phyloP scores from a whole-genome alignment of 2,329 filamentous ascomycete genomes.

The Xenoacremonium recifei region DNA sequence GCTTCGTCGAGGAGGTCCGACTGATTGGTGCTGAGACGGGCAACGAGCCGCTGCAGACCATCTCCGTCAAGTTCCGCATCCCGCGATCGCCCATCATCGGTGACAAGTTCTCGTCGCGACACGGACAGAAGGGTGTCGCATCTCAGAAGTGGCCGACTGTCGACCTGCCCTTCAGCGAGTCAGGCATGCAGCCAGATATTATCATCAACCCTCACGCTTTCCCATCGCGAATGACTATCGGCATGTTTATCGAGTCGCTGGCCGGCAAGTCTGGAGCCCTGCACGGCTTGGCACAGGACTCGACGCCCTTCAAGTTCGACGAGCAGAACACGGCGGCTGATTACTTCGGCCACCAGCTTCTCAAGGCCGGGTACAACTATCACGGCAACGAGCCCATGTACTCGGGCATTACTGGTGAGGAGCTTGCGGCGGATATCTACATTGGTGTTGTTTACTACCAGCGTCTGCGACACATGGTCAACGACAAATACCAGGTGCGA shows the following conservation, averaged over 20 bases:
- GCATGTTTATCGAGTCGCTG: slow-evolving; percentile 97
- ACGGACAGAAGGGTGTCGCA: slow-evolving; percentile 96
- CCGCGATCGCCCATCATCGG: slow-evolving; percentile 90
- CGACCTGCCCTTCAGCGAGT: slow-evolving; percentile 96
- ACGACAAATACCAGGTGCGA: slow-evolving; percentile 98
- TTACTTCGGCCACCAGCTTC: slow-evolving; percentile 94
- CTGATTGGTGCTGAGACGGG: slow-evolving; percentile 84
- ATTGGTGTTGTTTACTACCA: slow-evolving; percentile 98
- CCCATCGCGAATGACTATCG: slow-evolving; percentile 99
- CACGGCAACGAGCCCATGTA: slow-evolving; percentile 99
- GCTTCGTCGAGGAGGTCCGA: slow-evolving; percentile 89
- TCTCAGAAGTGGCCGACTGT: slow-evolving; percentile 93
- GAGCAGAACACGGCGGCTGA: slow-evolving; percentile 90
- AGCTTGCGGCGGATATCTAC: slow-evolving; percentile 93
- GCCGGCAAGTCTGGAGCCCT: slow-evolving; percentile 93
- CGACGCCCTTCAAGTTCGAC: slow-evolving; percentile 91
- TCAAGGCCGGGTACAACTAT: slow-evolving; percentile 95
- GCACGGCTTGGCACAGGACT: slow-evolving; percentile 94
- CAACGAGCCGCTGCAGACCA: slow-evolving; percentile 77
- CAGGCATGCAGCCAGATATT: slow-evolving; percentile 92
- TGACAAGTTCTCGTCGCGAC: slow-evolving; percentile 98
- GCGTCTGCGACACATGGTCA: slow-evolving; percentile 97
- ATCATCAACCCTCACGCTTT: slow-evolving; percentile 99
- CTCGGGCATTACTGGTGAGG: slow-evolving; percentile 91
- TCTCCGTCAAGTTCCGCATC: slow-evolving; percentile 91